Conservation (phyloP, 2,329 filamentous ascomycete species). For the Cryphonectria radicalis region DNA sequence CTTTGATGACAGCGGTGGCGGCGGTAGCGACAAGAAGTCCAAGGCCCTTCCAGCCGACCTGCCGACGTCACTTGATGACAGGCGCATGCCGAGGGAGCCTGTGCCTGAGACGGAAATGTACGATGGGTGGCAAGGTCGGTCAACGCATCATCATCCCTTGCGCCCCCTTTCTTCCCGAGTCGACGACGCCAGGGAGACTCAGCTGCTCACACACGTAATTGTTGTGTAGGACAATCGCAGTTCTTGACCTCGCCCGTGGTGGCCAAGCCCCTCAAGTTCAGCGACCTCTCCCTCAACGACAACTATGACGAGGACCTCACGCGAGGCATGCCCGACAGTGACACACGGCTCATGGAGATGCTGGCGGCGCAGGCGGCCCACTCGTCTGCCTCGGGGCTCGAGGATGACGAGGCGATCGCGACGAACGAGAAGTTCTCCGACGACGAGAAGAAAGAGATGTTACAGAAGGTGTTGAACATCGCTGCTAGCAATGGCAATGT, state of each 20-base stretch:
- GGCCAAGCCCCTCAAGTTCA: constrained; percentile 82
- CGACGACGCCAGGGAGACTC: neutral
- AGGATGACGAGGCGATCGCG: constrained; percentile 80
- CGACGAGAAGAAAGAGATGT: constrained; percentile 75
- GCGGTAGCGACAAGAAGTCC: constrained; percentile 49
- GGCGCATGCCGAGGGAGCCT: constrained; percentile 68
- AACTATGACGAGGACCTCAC: constrained; percentile 70
- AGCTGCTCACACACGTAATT: constrained; percentile 16
- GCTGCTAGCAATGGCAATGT: constrained; percentile 96
- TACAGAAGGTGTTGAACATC: constrained; percentile 92
- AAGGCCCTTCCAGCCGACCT: constrained; percentile 77
- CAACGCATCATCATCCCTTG: constrained; percentile 28
- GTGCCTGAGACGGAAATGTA: constrained; percentile 93
- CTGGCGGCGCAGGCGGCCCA: constrained; percentile 91
- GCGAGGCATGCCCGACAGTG: constrained; percentile 71
- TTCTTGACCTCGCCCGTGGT: constrained; percentile 87
- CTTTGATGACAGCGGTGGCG: constrained; percentile 41
- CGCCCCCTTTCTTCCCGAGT: constrained; percentile 13
- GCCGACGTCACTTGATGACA: constrained; percentile 89
- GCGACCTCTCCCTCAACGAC: constrained; percentile 81
- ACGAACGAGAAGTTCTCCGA: constrained; percentile 73
- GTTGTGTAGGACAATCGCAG: constrained; percentile 80
- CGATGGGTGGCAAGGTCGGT: constrained; percentile 92
- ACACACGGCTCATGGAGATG: constrained; percentile 92
- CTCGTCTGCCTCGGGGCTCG: constrained; percentile 71